Percentiles rank a stretch among this genome's conserved stretches.
Conservation (phyloP, 345 rosid species). For the Populus simonii region DNA sequence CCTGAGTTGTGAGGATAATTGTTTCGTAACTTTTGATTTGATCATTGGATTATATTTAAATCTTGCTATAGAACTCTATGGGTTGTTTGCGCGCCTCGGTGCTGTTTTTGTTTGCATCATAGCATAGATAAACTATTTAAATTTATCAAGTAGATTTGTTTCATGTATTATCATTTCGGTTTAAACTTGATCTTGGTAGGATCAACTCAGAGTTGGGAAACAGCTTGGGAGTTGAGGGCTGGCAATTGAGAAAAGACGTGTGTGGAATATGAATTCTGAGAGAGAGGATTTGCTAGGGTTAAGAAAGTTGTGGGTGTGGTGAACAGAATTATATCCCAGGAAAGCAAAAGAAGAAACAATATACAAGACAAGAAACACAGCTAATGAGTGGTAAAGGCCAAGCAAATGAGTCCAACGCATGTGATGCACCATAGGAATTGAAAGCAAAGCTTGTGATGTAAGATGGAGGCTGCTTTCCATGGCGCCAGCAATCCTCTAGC, state of each 20-base stretch:
- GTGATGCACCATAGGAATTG: background rate
- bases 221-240: background rate
- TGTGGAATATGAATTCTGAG: too few relatives aligned
- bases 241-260: background rate
- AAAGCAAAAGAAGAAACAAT: background rate
- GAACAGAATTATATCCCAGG: background rate
- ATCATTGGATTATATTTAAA: too few relatives aligned
- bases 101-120: too few relatives aligned
- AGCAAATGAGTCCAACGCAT: background rate
- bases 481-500: background rate
- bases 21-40: too few relatives aligned
- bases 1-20: too few relatives aligned
- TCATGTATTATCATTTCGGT: too few relatives aligned
- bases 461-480: background rate
- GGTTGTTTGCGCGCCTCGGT: too few relatives aligned
- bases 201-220: background rate
- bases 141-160: too few relatives aligned
- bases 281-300: too few relatives aligned
- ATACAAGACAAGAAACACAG: background rate
- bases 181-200: too few relatives aligned
- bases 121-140: too few relatives aligned
- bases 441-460: background rate
- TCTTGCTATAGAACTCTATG: too few relatives aligned
- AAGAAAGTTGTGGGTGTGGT: background rate
- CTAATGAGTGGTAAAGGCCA: background rate